phyloP scores from a whole-genome alignment of 2,329 filamentous ascomycete genomes.

The Alternaria sp. region DNA sequence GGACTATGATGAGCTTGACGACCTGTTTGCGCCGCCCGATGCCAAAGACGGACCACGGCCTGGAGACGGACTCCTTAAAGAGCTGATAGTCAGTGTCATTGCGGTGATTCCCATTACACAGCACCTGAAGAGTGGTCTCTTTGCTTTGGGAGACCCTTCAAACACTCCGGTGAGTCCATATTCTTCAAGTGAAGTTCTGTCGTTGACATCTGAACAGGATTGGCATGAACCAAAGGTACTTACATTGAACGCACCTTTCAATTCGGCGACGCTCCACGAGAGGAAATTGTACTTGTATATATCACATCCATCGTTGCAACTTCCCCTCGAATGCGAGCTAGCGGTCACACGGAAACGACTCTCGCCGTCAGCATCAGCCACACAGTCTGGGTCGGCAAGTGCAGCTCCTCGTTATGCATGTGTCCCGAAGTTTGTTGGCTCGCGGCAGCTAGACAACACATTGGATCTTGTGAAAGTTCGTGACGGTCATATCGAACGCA shows the following conservation, averaged over 20 bases:
- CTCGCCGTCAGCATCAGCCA: conserved; percentile 39
- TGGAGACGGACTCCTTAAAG: conserved; percentile 51
- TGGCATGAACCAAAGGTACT: conserved; percentile 38
- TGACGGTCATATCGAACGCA: conserved; percentile 44
- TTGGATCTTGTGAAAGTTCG: conserved; percentile 45
- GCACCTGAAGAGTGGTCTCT: conserved; percentile 40
- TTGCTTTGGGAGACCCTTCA: conserved; percentile 32
- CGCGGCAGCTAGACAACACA: conserved; percentile 34
- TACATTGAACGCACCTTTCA: conserved; percentile 45
- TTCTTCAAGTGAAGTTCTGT: neutral
- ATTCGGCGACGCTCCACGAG: conserved; percentile 49
- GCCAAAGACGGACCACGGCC: conserved; percentile 41
- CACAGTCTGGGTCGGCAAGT: conserved; percentile 32
- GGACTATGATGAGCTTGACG: conserved; percentile 52
- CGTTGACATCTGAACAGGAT: conserved; percentile 7
- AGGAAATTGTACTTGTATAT: conserved; percentile 52
- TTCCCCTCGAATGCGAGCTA: conserved; percentile 50
- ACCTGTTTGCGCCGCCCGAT: conserved; percentile 48
- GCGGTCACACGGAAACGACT: conserved; percentile 48
- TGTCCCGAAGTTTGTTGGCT: conserved; percentile 43
- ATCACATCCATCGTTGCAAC: conserved; percentile 41
- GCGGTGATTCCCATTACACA: conserved; percentile 44
- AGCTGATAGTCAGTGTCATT: conserved; percentile 50
- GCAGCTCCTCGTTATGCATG: conserved; percentile 45
- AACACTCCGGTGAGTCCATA: conserved; percentile 28